These are phyloP conservation scores for Pichia sp. DNA, from an alignment of 1,139 yeast genomes.

Conservation along the genomic window DNA sequence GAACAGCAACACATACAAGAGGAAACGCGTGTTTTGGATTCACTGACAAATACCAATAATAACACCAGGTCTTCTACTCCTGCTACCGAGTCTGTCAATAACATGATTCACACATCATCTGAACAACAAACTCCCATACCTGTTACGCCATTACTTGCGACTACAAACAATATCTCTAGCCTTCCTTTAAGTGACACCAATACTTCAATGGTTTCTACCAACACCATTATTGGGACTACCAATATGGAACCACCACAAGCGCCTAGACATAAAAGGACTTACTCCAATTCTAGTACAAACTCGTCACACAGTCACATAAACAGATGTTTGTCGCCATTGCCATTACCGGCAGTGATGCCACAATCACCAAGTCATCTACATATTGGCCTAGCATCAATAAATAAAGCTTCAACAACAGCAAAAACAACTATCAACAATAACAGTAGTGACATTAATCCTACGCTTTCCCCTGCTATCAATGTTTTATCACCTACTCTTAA, in stretches of 20 bases:
- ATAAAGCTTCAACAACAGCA: neutral
- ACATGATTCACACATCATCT: too few relatives aligned
- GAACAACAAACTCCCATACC: too few relatives aligned
- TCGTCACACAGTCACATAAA: conserved; percentile 20
- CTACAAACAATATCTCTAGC: too few relatives aligned
- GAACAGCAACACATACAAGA: too few relatives aligned
- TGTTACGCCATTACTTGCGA: too few relatives aligned
- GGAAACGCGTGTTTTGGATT: too few relatives aligned
- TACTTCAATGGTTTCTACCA: neutral
- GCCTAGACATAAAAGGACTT: conserved; percentile 24
- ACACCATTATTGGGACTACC: neutral
- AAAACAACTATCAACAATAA: too few relatives aligned
- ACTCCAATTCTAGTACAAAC: conserved; percentile 25
- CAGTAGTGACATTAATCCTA: neutral
- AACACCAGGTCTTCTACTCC: too few relatives aligned
- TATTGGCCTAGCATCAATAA: conserved; percentile 11
- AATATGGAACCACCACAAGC: conserved; percentile 24
- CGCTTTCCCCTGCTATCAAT: neutral
- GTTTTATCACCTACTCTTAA: neutral
- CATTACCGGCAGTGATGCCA: conserved; percentile 22
- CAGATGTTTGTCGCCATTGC: conserved; percentile 21
- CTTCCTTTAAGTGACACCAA: too few relatives aligned
- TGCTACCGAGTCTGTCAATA: too few relatives aligned
- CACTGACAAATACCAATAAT: too few relatives aligned
- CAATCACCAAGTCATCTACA: conserved; percentile 24